Evolutionary conservation across 179 eudicot species (phyloP).

Genomic region (Spinacia oleracea): DNA sequence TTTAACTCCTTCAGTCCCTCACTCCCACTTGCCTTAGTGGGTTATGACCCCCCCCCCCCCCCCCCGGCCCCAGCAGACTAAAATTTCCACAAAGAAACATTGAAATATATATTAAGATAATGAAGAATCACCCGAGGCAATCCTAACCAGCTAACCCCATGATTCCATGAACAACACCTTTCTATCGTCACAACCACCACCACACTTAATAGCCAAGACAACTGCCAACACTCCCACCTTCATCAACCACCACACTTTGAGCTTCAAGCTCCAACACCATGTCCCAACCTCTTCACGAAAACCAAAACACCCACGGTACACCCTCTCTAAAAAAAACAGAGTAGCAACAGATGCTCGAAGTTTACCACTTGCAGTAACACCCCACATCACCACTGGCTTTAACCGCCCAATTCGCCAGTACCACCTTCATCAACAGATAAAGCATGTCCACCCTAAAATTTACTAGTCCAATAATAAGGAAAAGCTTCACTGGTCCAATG

Average conservation of each 20-base stretch:
- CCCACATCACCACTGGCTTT: too few relatives aligned
- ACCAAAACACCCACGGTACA: too few relatives aligned
- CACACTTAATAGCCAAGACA: neutral
- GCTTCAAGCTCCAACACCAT: neutral
- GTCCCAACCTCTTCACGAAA: too few relatives aligned
- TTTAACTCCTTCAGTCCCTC: neutral
- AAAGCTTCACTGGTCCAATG: neutral
- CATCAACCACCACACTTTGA: neutral
- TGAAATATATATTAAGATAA: neutral
- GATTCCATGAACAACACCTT: neutral
- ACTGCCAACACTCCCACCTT: neutral
- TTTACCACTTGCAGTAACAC: too few relatives aligned
- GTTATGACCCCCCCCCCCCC: too few relatives aligned
- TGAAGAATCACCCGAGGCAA: neutral
- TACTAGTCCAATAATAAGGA: neutral
- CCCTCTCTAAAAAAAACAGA: too few relatives aligned
- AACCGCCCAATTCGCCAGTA: too few relatives aligned
- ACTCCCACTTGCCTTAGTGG: neutral
- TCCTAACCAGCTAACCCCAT: too few relatives aligned
- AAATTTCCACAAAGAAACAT: neutral
- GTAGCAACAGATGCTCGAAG: too few relatives aligned
- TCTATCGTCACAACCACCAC: neutral
- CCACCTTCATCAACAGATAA: too few relatives aligned
- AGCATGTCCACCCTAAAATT: neutral
- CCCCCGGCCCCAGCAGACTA: neutral